These are phyloP conservation scores for Tilletia caries DNA, from an alignment of 1,284 basidiomycete species.

Conservation along the genomic window DNA sequence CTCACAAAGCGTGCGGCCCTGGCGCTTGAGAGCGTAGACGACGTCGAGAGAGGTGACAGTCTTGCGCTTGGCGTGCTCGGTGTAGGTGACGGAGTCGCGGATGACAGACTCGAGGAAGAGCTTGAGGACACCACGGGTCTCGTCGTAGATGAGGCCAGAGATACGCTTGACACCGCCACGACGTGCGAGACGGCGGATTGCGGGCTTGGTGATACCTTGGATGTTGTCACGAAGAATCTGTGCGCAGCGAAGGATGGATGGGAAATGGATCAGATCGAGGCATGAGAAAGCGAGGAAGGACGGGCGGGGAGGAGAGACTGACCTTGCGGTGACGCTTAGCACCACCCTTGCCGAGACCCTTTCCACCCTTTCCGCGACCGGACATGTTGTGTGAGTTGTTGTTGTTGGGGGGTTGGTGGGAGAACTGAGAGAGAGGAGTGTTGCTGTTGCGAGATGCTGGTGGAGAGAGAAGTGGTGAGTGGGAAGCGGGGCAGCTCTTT, in stretches of 20 bases:
- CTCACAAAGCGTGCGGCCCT: slow-evolving; percentile 71
- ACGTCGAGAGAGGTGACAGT: slow-evolving; percentile 83
- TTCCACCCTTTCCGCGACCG: slow-evolving; percentile 53
- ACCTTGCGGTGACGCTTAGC: slow-evolving; percentile 55
- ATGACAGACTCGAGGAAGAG: slow-evolving; percentile 75
- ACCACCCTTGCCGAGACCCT: slow-evolving; percentile 55
- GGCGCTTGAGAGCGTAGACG: slow-evolving; percentile 85
- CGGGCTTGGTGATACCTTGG: slow-evolving; percentile 75
- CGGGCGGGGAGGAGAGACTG: slow-evolving; percentile 23
- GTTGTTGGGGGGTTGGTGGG: slow-evolving; percentile 14
- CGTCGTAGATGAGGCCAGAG: slow-evolving; percentile 85
- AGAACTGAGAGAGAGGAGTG: slow-evolving; percentile 16
- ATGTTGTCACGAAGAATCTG: slow-evolving; percentile 50
- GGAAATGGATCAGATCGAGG: slow-evolving; percentile 60
- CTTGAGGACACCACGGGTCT: slow-evolving; percentile 81
- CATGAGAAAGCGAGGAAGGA: background rate
- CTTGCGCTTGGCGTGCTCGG: slow-evolving; percentile 89
- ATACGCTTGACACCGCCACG: slow-evolving; percentile 63
- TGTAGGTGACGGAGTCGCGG: slow-evolving; percentile 82
- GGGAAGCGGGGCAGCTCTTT: too few relatives aligned
- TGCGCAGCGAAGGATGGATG: background rate
- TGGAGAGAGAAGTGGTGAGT: slow-evolving; percentile 9
- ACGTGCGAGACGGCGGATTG: slow-evolving; percentile 87
- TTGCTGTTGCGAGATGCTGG: too few relatives aligned
- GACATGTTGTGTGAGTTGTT: slow-evolving; percentile 33